Base-by-base conservation (phyloP, 768 basidiomycete genomes). In the Mrakia blollopis region DNA sequence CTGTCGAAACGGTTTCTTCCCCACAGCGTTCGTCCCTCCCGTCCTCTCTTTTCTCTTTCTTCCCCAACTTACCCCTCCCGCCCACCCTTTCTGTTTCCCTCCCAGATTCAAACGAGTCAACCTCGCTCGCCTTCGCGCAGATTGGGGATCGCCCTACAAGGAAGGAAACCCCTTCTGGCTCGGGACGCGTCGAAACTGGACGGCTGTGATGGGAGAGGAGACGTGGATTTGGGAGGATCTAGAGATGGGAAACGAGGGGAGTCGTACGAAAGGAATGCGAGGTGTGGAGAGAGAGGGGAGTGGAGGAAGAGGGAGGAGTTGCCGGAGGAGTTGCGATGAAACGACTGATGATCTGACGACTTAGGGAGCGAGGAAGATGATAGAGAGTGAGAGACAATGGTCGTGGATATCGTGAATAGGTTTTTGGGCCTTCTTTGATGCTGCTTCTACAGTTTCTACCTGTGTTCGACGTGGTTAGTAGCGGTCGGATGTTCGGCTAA, bases 121-220 rank as follows among this genome's bases (percentile, higher is more conserved):
- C 7, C 21, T 70, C 5, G 50, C n/a, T 7, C 35, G 23, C 21
- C 65, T 68, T 9, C 25, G 18, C 4, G 1, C n/a, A 1, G 18
- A 60, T 23, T 78, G 69, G 67, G 77, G 77, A 3, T 28, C 52
- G 23, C 44, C 63, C 14, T 70, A 68, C 50, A 67, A 37, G 21
- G 67, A 69, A 14, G 77, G 77, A 3, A 78, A 78, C 60, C 67
- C 54, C 0, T 78, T 65, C 63, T 78, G 41, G 32, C n/a, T 74
- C 21, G 67, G 72, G 7, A 32, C 25, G 30, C 30, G 52, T 10
- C 52, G 69, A 7, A 74, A 74, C 28, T 78, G 77, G 77, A 52
- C 60, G 21, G 69, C 30, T 0, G 37, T 47, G 25, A 78, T 78
- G 77, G 77, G 77, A 23, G 41, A 39, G 14, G 28, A 32, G 28